Evolutionary conservation across 805 yeast genomes (phyloP).

Genomic region (Yarrowia sp.): DNA sequence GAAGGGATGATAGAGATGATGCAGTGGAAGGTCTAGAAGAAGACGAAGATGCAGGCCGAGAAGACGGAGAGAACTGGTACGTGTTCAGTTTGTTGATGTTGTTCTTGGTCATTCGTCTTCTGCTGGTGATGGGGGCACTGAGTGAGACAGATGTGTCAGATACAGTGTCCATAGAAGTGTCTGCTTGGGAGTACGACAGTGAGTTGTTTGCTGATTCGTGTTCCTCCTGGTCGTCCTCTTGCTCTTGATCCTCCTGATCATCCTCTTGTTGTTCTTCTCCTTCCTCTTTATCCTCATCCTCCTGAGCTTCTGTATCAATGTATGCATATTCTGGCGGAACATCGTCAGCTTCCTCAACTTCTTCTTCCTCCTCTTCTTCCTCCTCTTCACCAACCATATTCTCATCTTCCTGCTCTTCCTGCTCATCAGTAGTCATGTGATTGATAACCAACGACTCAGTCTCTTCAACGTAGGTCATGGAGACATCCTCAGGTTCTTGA

Average conservation of each 20-base stretch:
- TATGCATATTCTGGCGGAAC: constrained; percentile 17
- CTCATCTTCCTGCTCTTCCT: constrained; percentile 40
- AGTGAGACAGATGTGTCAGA: constrained; percentile 7
- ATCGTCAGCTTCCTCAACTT: background rate
- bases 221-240: background rate
- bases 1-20: background rate
- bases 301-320: background rate
- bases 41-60: background rate
- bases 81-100: background rate
- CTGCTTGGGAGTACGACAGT: background rate
- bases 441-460: constrained; percentile 20
- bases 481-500: background rate
- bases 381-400: constrained; percentile 43
- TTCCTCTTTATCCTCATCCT: too few relatives aligned
- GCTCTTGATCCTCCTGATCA: background rate
- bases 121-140: background rate
- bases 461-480: constrained; percentile 17
- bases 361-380: constrained; percentile 40
- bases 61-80: background rate
- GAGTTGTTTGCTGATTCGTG: background rate
- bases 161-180: constrained; percentile 14
- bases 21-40: background rate
- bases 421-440: constrained; percentile 30
- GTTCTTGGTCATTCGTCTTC: constrained; percentile 11
- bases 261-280: background rate